Evolutionary conservation across 805 yeast species (phyloP), one percentile per base, ranked within the genome.

Genomic region (Yarrowia sp.): DNA sequence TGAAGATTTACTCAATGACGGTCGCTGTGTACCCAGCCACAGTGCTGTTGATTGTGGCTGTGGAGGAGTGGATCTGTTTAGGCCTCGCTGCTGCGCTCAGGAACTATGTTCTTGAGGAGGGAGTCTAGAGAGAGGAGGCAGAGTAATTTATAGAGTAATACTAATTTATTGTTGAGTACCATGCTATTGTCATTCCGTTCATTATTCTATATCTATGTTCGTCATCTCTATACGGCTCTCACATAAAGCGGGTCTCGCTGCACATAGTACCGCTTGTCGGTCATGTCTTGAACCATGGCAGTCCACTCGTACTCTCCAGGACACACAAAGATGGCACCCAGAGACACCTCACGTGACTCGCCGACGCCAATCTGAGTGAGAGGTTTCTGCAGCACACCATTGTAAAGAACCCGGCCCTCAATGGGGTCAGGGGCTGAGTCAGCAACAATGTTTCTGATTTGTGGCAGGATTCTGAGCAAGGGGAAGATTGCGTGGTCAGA

Each of bases 251-350:
- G 72, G 33, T 69, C 67, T 19, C 68, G 56, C 66, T 68, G 74
- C 39, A 68, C 69, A 56, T 68, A 70, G 63, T 72, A 71, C 9
- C 71, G 67, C 39, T 71, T 74, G 17, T 67, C 68, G 14, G 68
- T 67, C 38, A 73, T 46, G 68, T 82, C 85, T 67, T 87, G 90
- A 70, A 86, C 80, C 14, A 86, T 76, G 0, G 84, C 83, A 0
- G 93, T 91, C 89, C 97, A 88, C 75, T 91, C 95, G 74, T 88
- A 92, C 58, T 85, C 88, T 1, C 98, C 98, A 53, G 82, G 82
- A 67, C 90, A 93, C 44, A 93, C 78, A 5, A 91, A 84, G 19
- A 88, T 82, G 60, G 88, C 83, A 9, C 91, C 86, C 46, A 89
- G 74, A 30, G 80, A 81, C 38, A 86, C 78, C 1, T 75, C 79